Evolutionary conservation across 2,329 filamentous ascomycete species (phyloP), one percentile per base, ranked within the genome.

Genomic region (Alternaria viburni): DNA sequence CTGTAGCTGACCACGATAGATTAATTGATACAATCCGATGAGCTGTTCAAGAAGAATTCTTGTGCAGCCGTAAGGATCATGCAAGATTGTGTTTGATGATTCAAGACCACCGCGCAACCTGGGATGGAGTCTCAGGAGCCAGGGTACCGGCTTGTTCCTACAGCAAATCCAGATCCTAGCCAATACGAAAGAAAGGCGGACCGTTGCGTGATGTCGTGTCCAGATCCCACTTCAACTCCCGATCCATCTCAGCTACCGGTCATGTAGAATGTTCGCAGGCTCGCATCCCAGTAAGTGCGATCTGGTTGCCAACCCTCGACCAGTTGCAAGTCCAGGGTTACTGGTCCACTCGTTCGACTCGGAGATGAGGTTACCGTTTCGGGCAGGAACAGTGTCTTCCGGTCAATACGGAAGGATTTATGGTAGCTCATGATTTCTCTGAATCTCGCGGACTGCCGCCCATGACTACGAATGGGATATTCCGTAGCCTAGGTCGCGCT

Each of bases 331-430:
- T 21, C 41, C n/a, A 46, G 54, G 41, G 21, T 46, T 13, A 15
- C 25, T 19, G 19, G 47, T 25, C 47, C 30, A 32, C 25, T 45
- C 50, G 25, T 19, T 26, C 21, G 47, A 21, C 32, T 54, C 57
- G 47, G 57, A 59, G 43, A 59, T 59, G 50, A 58, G 41, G 25
- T 21, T 52, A 26, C 47, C 19, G 57, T 21, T 26, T 54, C 43
- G 23, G 57, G 57, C 19, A 59, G 25, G 36, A 45, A 52, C 25
- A n/a, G 52, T 25, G 36, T 59, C 15, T 44, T 28, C 32, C 25
- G 36, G 25, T 52, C 21, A 21, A 45, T 49, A 25, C 11, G 15
- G 19, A 50, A 19, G 28, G 21, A 26, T 49, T 21, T 26, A 41
- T 50, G 8, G 15, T 19, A 45, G 46, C 49, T 41, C 30, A 52